Evolutionary conservation across 1,284 basidiomycete genomes (phyloP), one percentile per base, ranked within the genome.

Genomic region (Cerrena zonata): DNA sequence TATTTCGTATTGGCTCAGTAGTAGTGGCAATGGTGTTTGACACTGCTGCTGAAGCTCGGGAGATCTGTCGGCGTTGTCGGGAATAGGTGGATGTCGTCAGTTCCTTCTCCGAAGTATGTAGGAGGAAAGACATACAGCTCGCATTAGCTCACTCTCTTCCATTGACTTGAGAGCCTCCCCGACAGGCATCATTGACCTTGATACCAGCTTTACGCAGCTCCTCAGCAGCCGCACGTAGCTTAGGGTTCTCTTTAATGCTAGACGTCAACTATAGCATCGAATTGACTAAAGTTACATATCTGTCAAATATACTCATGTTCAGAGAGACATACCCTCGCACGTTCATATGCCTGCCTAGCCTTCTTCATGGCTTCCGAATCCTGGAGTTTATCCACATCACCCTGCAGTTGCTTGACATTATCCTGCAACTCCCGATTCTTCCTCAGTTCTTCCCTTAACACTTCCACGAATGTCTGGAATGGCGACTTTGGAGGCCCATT

Each of bases 291-390:
- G 49, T 56, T 43, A 51, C 1, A 21, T 27, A 41, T 11, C 21
- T 27, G 56, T 36, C 7, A 34, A 22, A 38, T 11, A 46, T 56
- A 49, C 43, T 23, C 42, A 47, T 46, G 37, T 37, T 55, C 48
- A 19, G 13, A 49, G 36, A 21, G 45, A 79, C 81, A 59, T 66
- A 97, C 94, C 70, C 94, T 81, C 11, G 93, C 91, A 54, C 89
- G 84, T 73, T 98, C 95, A 70, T 98, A 98, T 53, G 91, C 85
- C 45, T 90, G 91, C 63, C 81, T 78, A 12, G 93, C 92, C 60
- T 78, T 80, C 75, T 91, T 92, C 91, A 98, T 89, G n/a, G 94
- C 89, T 66, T 95, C 93, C 50, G 88, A 91, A 67, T 99, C 95
- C 72, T 96, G 94, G 48, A 97, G 73, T 72, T 97, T 97, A 72